These are phyloP conservation scores for Rhodamnia rubescens DNA, from an alignment of 345 rosid genomes.

Conservation along the genomic window DNA sequence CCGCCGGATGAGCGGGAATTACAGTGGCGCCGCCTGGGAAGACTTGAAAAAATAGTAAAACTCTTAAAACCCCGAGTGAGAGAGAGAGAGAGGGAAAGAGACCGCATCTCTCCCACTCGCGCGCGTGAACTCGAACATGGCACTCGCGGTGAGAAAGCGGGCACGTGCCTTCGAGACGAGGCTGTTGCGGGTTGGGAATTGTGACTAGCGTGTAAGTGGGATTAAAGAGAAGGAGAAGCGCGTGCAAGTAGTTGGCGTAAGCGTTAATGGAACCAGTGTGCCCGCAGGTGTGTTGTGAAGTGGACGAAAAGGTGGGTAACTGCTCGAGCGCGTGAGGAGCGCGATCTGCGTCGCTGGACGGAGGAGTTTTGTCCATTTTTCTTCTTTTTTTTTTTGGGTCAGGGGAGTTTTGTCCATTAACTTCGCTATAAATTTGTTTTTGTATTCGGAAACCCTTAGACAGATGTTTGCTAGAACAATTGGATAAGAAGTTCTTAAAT, in stretches of 20 bases:
- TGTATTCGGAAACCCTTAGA: background rate
- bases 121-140: background rate
- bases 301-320: background rate
- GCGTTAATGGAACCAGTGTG: background rate
- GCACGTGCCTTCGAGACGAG: background rate
- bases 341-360: background rate
- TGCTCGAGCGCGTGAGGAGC: background rate
- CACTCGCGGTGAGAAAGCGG: background rate
- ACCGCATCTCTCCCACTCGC: background rate
- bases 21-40: slow-evolving; percentile 4
- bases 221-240: background rate
- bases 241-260: background rate
- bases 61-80: background rate
- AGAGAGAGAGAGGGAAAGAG: background rate
- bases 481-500: background rate
- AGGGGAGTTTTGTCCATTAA: background rate
- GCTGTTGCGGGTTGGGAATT: background rate
- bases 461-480: background rate
- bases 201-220: background rate
- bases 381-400: too few species aligned
- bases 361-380: background rate
- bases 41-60: background rate
- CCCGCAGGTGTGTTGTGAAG: background rate
- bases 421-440: background rate
- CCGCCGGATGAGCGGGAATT: slow-evolving; percentile 48